Evolutionary conservation across 2,329 filamentous ascomycete genomes (phyloP).

Genomic region (Cercospora sojina): DNA sequence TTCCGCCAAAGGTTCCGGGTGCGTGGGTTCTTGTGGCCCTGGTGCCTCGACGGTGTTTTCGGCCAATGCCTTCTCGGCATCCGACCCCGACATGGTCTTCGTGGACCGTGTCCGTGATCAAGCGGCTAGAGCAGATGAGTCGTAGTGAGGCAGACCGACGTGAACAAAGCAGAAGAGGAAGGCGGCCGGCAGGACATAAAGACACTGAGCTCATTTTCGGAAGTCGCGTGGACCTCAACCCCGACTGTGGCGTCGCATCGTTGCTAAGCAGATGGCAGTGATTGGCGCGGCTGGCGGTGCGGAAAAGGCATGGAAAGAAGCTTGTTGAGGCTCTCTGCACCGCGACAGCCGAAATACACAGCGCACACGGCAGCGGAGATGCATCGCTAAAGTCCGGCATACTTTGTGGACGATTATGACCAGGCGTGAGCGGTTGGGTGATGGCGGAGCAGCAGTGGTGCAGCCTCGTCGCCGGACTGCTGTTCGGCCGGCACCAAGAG

Average conservation of each 20-base stretch:
- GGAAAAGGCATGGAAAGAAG: conserved; percentile 7
- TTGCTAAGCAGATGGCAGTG: conserved; percentile 3
- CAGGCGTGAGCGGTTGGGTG: background rate
- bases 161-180: conserved; percentile 6
- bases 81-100: conserved; percentile 23
- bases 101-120: background rate
- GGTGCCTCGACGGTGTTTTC: conserved; percentile 19
- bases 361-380: background rate
- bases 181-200: conserved; percentile 3
- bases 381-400: background rate
- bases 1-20: conserved; percentile 44
- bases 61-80: conserved; percentile 22
- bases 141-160: background rate
- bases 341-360: background rate
- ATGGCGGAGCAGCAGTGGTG: background rate
- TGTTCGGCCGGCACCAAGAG: background rate
- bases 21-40: conserved; percentile 26
- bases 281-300: conserved; percentile 12
- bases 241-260: conserved; percentile 6
- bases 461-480: background rate
- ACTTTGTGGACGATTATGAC: background rate
- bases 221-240: background rate
- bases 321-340: background rate
- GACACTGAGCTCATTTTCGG: conserved; percentile 11
- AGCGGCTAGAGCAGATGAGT: background rate